These are phyloP conservation scores for Gossypium laxum DNA, from an alignment of 441 rosid species.

Conservation along the genomic window DNA sequence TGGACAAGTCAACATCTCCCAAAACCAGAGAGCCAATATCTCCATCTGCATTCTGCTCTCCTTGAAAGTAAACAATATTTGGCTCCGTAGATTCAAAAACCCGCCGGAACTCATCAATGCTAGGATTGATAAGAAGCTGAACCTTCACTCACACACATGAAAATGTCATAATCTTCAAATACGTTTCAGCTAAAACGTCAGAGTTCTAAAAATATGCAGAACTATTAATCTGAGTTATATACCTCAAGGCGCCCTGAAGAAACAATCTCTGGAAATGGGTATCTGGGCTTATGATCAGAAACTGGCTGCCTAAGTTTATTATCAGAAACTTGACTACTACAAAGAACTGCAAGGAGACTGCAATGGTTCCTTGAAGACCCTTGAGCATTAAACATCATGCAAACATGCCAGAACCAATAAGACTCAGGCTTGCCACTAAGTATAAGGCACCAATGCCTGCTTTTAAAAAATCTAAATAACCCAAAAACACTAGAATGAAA, in stretches of 20 bases:
- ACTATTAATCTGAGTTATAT: constrained; percentile 13
- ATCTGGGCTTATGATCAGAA: constrained; percentile 39
- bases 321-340: constrained; percentile 42
- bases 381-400: constrained; percentile 90
- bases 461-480: constrained; percentile 7
- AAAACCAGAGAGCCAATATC: constrained; percentile 58
- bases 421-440: constrained; percentile 7
- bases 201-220: not conserved
- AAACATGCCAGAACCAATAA: constrained; percentile 40
- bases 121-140: constrained; percentile 66
- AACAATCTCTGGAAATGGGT: constrained; percentile 71
- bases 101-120: constrained; percentile 49
- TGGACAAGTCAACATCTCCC: constrained; percentile 57
- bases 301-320: constrained; percentile 34
- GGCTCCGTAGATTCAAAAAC: constrained; percentile 53
- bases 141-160: constrained; percentile 44
- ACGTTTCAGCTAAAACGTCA: not conserved
- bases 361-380: constrained; percentile 83
- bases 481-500: constrained; percentile 15
- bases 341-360: constrained; percentile 62
- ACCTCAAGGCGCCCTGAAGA: constrained; percentile 89
- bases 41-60: constrained; percentile 56
- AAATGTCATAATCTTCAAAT: not conserved
- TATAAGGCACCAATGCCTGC: constrained; percentile 17
- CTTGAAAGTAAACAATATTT: constrained; percentile 74